Evolutionary conservation across 768 basidiomycete genomes (phyloP).

Genomic region (Clitopilus passeckerianus): DNA sequence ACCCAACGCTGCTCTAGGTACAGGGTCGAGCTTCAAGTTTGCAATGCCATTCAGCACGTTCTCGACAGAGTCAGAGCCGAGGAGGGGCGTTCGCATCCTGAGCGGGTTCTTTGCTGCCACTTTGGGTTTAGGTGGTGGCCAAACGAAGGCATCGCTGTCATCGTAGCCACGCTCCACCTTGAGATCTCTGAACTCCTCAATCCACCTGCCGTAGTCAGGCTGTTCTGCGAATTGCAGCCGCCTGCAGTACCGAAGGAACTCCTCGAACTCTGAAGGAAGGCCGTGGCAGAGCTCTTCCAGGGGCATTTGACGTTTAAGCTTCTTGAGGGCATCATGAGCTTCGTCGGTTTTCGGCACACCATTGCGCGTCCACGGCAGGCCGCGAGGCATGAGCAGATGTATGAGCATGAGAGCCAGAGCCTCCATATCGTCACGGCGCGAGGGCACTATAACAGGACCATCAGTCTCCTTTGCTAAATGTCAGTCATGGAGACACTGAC

Average conservation of each 20-base stretch:
- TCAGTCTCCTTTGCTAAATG: slow-evolving; percentile 3
- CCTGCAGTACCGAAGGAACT: slow-evolving; percentile 69
- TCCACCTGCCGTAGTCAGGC: slow-evolving; percentile 67
- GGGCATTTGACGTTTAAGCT: slow-evolving; percentile 53
- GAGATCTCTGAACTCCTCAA: slow-evolving; percentile 59
- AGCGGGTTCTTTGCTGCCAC: slow-evolving; percentile 18
- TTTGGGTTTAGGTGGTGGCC: slow-evolving; percentile 55
- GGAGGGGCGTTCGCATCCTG: slow-evolving; percentile 29
- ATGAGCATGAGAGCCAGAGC: slow-evolving; percentile 76
- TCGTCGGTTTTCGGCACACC: slow-evolving; percentile 71
- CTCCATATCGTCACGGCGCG: slow-evolving; percentile 76
- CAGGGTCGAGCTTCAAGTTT: slow-evolving; percentile 42
- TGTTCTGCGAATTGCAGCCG: slow-evolving; percentile 61
- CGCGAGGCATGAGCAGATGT: slow-evolving; percentile 71
- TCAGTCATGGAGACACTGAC: slow-evolving; percentile 25
- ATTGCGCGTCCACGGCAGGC: slow-evolving; percentile 74
- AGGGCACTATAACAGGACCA: slow-evolving; percentile 49
- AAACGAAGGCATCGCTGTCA: slow-evolving; percentile 57
- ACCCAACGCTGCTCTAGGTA: slow-evolving; percentile 41
- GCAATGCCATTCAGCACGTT: slow-evolving; percentile 55
- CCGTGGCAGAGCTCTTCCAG: slow-evolving; percentile 68
- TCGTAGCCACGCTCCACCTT: slow-evolving; percentile 55
- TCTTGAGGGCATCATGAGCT: slow-evolving; percentile 58
- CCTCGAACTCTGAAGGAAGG: slow-evolving; percentile 69
- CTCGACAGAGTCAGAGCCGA: slow-evolving; percentile 40